Evolutionary conservation across 139 green algal species (phyloP).

Genomic region (Picochlorum sp.): DNA sequence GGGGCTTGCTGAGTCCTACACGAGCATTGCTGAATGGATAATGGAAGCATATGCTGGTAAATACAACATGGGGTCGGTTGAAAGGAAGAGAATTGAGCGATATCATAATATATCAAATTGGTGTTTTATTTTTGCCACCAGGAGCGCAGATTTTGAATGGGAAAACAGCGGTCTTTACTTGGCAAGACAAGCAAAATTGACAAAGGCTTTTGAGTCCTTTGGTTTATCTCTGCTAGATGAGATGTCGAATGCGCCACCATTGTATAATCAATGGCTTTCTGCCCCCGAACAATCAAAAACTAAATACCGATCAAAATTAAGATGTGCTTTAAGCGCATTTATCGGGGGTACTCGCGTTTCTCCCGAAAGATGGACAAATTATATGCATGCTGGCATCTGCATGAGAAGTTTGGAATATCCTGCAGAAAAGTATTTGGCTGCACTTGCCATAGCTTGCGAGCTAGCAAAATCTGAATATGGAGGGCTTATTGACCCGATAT

Average conservation of each 20-base stretch:
- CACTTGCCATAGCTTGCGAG: background rate
- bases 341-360: background rate
- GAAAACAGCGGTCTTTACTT: no score
- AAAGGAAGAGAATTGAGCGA: no score
- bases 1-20: background rate
- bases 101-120: background rate
- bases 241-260: background rate
- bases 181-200: background rate
- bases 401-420: background rate
- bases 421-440: background rate
- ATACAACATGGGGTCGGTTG: no score
- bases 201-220: background rate
- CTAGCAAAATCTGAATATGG: background rate
- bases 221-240: background rate
- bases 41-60: background rate
- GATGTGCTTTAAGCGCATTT: background rate
- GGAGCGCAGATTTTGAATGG: background rate
- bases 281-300: background rate
- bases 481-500: conserved; percentile 2
- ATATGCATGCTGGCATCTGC: background rate
- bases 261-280: background rate
- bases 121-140: background rate
- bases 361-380: background rate
- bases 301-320: background rate
- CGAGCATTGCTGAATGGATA: background rate